phyloP scores from a whole-genome alignment of 176 grass and related monocot species.

The Ensete glaucum region DNA sequence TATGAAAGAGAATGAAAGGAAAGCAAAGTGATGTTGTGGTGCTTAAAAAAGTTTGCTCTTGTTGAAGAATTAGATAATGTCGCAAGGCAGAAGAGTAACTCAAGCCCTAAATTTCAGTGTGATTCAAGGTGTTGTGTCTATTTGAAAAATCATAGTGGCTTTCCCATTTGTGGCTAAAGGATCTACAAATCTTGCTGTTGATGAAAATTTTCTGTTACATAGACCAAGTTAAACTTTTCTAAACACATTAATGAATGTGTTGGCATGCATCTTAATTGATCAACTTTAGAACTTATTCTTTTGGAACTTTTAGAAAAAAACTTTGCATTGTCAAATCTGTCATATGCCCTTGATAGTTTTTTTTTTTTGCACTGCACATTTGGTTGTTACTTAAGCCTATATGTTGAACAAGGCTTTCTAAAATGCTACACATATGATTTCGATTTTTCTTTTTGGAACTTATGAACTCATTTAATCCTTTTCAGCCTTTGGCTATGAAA shows the following conservation, averaged over 20 bases:
- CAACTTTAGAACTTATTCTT: not conserved
- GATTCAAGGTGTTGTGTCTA: not conserved
- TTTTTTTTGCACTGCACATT: not conserved
- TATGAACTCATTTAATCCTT: not conserved
- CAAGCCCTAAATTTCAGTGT: too few relatives aligned
- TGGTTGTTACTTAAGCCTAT: not conserved
- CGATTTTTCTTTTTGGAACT: slow-evolving; percentile 1
- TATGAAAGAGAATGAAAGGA: too few relatives aligned
- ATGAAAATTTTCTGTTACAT: not conserved
- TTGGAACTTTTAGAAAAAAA: not conserved
- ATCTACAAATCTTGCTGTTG: too few relatives aligned
- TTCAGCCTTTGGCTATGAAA: slow-evolving; percentile 64
- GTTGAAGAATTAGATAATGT: too few relatives aligned
- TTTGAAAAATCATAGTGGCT: too few relatives aligned
- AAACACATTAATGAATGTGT: not conserved
- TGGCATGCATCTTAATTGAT: not conserved
- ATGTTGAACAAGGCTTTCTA: not conserved
- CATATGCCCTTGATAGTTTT: not conserved
- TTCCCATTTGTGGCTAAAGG: too few relatives aligned
- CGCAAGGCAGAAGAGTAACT: too few relatives aligned
- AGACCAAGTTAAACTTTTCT: not conserved
- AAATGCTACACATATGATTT: not conserved
- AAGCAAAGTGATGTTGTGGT: too few relatives aligned
- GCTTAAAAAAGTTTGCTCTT: too few relatives aligned
- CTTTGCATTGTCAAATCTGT: not conserved